Conservation (phyloP, 2,329 filamentous ascomycete genomes). For the Alternaria incomplexa region DNA sequence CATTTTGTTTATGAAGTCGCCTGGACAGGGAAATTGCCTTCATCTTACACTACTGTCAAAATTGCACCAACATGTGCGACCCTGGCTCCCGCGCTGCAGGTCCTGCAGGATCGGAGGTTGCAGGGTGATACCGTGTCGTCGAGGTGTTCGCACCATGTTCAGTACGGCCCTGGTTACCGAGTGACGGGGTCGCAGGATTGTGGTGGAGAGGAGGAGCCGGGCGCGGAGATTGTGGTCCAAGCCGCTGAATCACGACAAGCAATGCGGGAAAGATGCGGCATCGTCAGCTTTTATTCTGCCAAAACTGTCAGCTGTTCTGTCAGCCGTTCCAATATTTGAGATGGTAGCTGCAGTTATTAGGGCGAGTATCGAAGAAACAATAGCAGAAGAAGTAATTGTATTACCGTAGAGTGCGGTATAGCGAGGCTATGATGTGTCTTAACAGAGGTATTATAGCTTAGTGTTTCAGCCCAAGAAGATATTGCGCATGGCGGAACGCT, state of each 20-base stretch:
- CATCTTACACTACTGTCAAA: conserved; percentile 30
- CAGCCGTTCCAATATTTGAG: conserved; percentile 16
- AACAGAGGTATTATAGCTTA: conserved; percentile 33
- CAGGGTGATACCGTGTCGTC: conserved; percentile 28
- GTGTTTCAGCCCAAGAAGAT: conserved; percentile 41
- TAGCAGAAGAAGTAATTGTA: conserved; percentile 5
- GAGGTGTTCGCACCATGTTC: conserved; percentile 33
- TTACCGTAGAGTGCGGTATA: conserved; percentile 6
- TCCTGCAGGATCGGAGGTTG: conserved; percentile 29
- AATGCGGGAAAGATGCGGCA: conserved; percentile 8
- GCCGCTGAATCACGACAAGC: conserved; percentile 2
- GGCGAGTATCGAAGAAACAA: conserved; percentile 4
- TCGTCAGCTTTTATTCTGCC: conserved; percentile 12
- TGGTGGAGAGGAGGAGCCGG: conserved; percentile 14
- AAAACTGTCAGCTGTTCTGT: conserved; percentile 8
- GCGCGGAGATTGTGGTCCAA: conserved; percentile 14
- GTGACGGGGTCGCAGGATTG: conserved; percentile 10
- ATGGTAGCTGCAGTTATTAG: conserved; percentile 7
- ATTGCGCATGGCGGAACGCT: conserved; percentile 34
- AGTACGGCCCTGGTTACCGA: conserved; percentile 18
- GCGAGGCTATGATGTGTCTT: conserved; percentile 18
- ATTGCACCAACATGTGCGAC: conserved; percentile 36
- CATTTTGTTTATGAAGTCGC: conserved; percentile 22
- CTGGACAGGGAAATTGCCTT: conserved; percentile 22
- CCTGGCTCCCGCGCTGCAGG: conserved; percentile 28